Base-by-base conservation (phyloP, 2,329 filamentous ascomycete species). In the Exophiala sideris region DNA sequence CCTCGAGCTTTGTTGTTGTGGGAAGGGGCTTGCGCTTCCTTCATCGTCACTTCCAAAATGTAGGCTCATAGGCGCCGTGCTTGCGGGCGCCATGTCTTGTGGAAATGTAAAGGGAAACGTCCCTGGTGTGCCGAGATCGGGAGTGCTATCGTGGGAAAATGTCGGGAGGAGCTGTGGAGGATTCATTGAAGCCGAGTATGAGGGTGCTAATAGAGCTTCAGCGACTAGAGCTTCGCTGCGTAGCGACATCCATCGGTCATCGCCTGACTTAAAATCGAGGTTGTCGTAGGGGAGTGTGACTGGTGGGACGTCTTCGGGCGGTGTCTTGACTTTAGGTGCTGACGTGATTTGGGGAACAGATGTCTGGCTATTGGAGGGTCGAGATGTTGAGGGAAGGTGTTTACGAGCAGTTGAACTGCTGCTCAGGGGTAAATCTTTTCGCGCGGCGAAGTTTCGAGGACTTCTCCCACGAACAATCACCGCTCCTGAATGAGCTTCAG, bases 391-490 rank as follows among this genome's bases (percentile, higher is more conserved):
- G n/a, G 59, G 81, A 72, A 58, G 73, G 34, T 84, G 85, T 68
- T 94, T 91, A 38, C 90, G 84, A n/a, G 87, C 80, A 24, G 88
- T 88, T 21, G 86, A 86, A 61, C 87, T 89, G 12, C 88, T 89
- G 50, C 90, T 81, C 44, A 97, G 79, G 2, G 92, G 91, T 57
- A 96, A 87, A 70, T 97, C 92, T 70, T 96, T 96, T 48, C 92
- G 82, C 8, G 91, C 88, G 70, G 95, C 91, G 70, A 97, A 97
- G 71, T 97, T 97, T 35, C 92, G 82, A 3, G 92, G 92, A 70
- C 91, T 96, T 64, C 92, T 83, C 34, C 92, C 92, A 57, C 92
- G 87, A 29, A 97, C 92, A 50, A 97, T 95, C 63, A 97, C 92
- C 2, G 92, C 89, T 1, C 90, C 88, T 0, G 92, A 96, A 29